These are phyloP conservation scores for Musa acuminata DNA, from an alignment of 176 grass and related monocot genomes.

Conservation along the genomic window DNA sequence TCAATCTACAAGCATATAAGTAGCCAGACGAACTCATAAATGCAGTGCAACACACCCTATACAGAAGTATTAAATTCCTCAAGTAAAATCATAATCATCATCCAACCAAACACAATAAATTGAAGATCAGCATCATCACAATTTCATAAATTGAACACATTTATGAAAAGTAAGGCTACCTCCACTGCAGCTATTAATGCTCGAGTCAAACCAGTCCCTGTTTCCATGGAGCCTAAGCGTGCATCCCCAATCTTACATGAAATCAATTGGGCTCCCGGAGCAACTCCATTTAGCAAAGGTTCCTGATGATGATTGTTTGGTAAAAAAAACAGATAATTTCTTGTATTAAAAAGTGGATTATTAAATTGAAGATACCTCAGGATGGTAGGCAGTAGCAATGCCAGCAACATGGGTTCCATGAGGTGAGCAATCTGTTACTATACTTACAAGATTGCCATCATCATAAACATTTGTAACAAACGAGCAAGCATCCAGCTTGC, in stretches of 20 bases:
- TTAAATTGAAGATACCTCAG: constrained; percentile 46
- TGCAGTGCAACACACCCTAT: too few species aligned
- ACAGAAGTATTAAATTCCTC: too few species aligned
- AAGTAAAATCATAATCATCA: too few species aligned
- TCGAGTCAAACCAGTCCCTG: constrained; percentile 82
- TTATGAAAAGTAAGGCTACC: constrained; percentile 34
- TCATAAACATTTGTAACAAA: constrained; percentile 90
- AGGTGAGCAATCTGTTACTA: constrained; percentile 96
- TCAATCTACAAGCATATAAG: too few species aligned
- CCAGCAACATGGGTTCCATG: constrained; percentile 97
- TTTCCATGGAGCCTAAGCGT: constrained; percentile 98
- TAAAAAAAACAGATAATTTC: constrained; percentile 10
- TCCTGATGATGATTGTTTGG: constrained; percentile 41
- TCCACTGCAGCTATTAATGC: constrained; percentile 95
- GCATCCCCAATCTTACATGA: constrained; percentile 98
- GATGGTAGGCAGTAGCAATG: constrained; percentile 90
- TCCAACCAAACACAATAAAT: not conserved
- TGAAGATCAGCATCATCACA: not conserved
- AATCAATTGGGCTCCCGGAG: constrained; percentile 92
- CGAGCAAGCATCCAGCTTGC: constrained; percentile 94
- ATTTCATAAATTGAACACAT: constrained; percentile 20
- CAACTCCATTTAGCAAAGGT: constrained; percentile 87
- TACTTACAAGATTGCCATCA: constrained; percentile 91
- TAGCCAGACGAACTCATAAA: too few species aligned
- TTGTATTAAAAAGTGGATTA: constrained; percentile 18